These are phyloP conservation scores for Penicillium thymicola DNA, from an alignment of 2,329 filamentous ascomycete genomes.

Conservation along the genomic window DNA sequence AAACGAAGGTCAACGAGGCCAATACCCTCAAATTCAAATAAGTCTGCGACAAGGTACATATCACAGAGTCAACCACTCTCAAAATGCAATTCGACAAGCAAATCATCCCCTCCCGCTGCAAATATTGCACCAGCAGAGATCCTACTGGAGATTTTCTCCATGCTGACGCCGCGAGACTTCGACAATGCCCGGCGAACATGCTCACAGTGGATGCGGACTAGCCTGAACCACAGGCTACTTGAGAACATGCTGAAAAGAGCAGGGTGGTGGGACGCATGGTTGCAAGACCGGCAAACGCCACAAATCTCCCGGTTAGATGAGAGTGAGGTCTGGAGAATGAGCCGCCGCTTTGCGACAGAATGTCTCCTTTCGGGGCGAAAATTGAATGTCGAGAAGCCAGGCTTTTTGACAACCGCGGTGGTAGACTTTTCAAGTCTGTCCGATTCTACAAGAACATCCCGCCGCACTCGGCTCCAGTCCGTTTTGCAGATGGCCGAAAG, in stretches of 20 bases:
- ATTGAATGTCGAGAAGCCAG: constrained; percentile 26
- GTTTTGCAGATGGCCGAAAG: constrained; percentile 11
- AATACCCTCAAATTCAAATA: neutral
- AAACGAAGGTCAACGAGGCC: neutral
- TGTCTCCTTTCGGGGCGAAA: constrained; percentile 45
- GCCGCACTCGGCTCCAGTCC: constrained; percentile 13
- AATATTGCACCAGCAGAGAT: constrained; percentile 49
- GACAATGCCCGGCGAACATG: constrained; percentile 61
- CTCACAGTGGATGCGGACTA: constrained; percentile 57
- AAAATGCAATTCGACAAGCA: neutral
- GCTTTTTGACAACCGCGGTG: constrained; percentile 41
- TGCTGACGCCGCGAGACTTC: constrained; percentile 52
- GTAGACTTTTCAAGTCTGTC: constrained; percentile 28
- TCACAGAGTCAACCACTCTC: neutral
- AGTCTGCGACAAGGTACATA: neutral
- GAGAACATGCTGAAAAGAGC: constrained; percentile 53
- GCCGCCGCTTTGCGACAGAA: constrained; percentile 49
- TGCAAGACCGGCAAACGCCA: constrained; percentile 27
- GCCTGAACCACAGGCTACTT: constrained; percentile 53
- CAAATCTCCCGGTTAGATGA: constrained; percentile 37
- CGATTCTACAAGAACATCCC: constrained; percentile 9
- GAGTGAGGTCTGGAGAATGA: constrained; percentile 41
- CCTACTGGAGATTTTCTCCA: constrained; percentile 46
- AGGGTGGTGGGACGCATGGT: constrained; percentile 52
- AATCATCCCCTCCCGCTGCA: constrained; percentile 23